Evolutionary conservation across 768 basidiomycete species (phyloP).

Genomic region (Phaffia tasmanica): DNA sequence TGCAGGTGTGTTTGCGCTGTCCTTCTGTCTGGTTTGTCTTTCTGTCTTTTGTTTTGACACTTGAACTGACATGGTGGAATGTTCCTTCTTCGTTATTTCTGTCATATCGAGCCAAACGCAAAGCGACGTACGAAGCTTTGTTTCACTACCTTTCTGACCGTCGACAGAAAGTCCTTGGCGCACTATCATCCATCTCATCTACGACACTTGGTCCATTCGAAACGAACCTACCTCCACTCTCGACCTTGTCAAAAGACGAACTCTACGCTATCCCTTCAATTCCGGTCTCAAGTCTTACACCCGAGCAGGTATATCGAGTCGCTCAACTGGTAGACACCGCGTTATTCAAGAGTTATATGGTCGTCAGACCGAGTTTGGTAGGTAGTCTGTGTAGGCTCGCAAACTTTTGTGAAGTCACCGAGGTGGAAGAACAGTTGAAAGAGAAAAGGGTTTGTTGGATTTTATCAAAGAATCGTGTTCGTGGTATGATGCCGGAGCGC

Average conservation of each 20-base stretch:
- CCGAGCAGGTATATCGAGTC: constrained; percentile 73
- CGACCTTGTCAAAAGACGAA: constrained; percentile 45
- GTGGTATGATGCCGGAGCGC: not conserved
- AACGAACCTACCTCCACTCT: constrained; percentile 55
- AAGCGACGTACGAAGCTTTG: constrained; percentile 69
- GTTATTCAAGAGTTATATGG: constrained; percentile 80
- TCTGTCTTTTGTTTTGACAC: not conserved
- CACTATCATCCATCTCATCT: constrained; percentile 49
- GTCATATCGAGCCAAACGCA: not conserved
- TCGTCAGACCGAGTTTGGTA: constrained; percentile 64
- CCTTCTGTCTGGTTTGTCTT: not conserved
- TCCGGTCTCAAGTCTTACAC: constrained; percentile 58
- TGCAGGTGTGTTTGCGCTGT: not conserved
- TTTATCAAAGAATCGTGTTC: not conserved
- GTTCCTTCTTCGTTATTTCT: not conserved
- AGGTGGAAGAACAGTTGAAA: constrained; percentile 77
- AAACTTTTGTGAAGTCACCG: constrained; percentile 95
- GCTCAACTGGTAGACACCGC: constrained; percentile 94
- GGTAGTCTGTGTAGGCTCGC: constrained; percentile 78
- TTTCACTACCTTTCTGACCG: constrained; percentile 79
- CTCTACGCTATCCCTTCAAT: constrained; percentile 68
- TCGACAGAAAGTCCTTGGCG: constrained; percentile 67
- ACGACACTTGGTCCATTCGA: constrained; percentile 43
- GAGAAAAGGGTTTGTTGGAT: constrained; percentile 54
- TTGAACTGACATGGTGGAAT: not conserved